Base-by-base conservation (phyloP, 1,284 basidiomycete species). In the Cystobasidiaceae sp. region DNA sequence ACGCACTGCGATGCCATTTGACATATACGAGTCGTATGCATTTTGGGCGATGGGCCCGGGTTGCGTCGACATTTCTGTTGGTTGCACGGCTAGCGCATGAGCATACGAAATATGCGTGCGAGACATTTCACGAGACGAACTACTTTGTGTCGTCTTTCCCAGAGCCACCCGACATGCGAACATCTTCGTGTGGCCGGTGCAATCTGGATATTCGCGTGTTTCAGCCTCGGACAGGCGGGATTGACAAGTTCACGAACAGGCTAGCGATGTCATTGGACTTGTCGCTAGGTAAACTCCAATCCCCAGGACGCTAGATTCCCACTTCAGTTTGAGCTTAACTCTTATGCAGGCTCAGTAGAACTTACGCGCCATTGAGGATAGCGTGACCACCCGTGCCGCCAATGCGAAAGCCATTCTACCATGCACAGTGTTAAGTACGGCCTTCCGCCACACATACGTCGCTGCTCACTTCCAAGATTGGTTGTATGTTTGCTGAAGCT, bases 41-140 rank as follows among this genome's bases (percentile, higher is more conserved):
- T 54, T 54, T 54, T 54, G 51, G n/a, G 27, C 51, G 34, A 54
- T 32, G n/a, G 51, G 30, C 11, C 15, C 27, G 15, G 51, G 51
- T 7, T 54, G 8, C 7, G 27, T 33, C 7, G 8, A 19, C 51
- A 54, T 54, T 3, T 17, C 51, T 54, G 4, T 21, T 11, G 19
- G 25, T n/a, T 11, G 19, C 49, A 33, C 11, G 21, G 30, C 30
- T 13, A 25, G 11, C 7, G 23, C 13, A 51, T 32, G 15, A 21
- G 25, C 8, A 23, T 11, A 33, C 11, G 23, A 11, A 13, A 7
- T 51, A 13, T 15, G 13, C 25, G 28, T 37, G 37, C 5, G 21
- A 23, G 54, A 13, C 8, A 44, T 21, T 7, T 15, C 17, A 15
- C 17, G 33, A 15, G 21, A 23, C 41, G 5, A 19, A 57, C 54